Evolutionary conservation across 176 grass and related monocot genomes (phyloP), one percentile per base, ranked within the genome.

Genomic region (Otatea glauca): DNA sequence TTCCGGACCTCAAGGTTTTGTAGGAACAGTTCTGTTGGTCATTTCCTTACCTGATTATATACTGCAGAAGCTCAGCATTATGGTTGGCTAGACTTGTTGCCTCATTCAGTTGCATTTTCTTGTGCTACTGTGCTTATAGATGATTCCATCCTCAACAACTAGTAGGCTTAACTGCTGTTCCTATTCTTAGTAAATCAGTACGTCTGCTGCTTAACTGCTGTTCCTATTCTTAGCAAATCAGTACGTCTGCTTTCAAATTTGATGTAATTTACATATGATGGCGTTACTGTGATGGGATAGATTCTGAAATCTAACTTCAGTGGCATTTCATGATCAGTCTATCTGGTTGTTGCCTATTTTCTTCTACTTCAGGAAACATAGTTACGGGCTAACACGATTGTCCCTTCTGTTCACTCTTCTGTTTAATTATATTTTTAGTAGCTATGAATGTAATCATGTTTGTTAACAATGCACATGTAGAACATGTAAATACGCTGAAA

Each of bases 11-110:
- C 9, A 39, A 25, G 49, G 39, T 45, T 61, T 60, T 72, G 2
- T 34, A 35, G 38, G 41, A 48, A 62, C 25, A 18, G 5, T 48
- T 51, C 47, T 47, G 25, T 65, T 83, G 42, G 20, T 74, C 42
- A 64, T 74, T 65, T 74, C 2, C 43, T 5, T 50, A 17, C 56
- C 27, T 83, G 27, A 74, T 49, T 49, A 74, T 74, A 14, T 83
- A 50, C 54, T 25, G 20, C 61, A 74, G 18, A 64, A 83, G 58
- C 12, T 73, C 12, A 16, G 11, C 43, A 10, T 63, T 84, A 12
- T 74, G 18, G 61, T 29, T 39, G 43, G 71, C 34, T 42, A 44
- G 27, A 65, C 44, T 35, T 38, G 47, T 29, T 82, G 2, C 32
- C 11, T 56, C 16, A 67, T 71, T 59, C 6, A 49, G 41, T 73